These are phyloP conservation scores for Prunus fruticosa DNA, from an alignment of 306 rosid species.

Conservation along the genomic window DNA sequence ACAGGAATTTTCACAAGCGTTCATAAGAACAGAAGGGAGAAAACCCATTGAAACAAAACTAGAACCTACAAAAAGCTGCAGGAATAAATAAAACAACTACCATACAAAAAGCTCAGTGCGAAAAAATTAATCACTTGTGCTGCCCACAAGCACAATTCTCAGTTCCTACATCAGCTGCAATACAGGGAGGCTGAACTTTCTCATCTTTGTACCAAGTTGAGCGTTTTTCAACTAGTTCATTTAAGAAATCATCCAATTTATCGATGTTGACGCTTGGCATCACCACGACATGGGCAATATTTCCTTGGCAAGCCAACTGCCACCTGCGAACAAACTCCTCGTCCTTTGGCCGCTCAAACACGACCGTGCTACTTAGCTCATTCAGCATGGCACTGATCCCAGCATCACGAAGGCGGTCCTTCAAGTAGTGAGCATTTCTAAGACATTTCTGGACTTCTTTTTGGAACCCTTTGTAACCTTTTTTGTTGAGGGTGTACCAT, in stretches of 20 bases:
- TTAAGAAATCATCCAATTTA: conserved; percentile 48
- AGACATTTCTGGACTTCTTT: conserved; percentile 69
- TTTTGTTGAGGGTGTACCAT: conserved; percentile 61
- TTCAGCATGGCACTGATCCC: conserved; percentile 70
- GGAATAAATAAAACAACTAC: conserved; percentile 15
- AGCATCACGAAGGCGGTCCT: conserved; percentile 29
- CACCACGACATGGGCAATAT: conserved; percentile 58
- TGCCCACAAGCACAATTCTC: conserved; percentile 43
- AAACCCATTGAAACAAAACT: background rate
- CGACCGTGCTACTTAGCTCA: conserved; percentile 58
- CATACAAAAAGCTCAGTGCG: background rate
- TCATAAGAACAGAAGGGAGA: background rate
- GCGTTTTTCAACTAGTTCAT: conserved; percentile 37
- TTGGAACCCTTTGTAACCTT: conserved; percentile 56
- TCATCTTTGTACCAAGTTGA: conserved; percentile 34
- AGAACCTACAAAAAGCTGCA: background rate
- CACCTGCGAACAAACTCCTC: conserved; percentile 52
- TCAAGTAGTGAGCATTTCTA: conserved; percentile 56
- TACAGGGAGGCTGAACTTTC: conserved; percentile 35
- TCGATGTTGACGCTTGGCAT: conserved; percentile 55
- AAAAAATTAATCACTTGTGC: conserved; percentile 31
- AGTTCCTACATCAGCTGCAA: conserved; percentile 44
- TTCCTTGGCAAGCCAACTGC: conserved; percentile 66
- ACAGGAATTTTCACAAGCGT: background rate
- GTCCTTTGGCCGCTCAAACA: conserved; percentile 58